These are phyloP conservation scores for Chara braunii DNA, from an alignment of 139 green algal species.

Conservation along the genomic window DNA sequence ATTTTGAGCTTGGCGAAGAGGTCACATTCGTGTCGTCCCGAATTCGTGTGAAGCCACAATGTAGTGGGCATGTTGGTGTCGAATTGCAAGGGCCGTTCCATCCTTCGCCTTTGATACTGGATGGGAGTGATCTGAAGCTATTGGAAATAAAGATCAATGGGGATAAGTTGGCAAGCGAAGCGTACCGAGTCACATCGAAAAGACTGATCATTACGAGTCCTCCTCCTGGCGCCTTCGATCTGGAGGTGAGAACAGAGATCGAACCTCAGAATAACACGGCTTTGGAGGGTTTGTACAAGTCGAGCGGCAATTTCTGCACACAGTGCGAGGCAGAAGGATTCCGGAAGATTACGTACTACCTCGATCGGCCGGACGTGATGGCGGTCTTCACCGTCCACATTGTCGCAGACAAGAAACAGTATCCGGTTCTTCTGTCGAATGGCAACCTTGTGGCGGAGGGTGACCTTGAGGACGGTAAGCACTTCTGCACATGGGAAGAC, in stretches of 20 bases:
- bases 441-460: slow-evolving; percentile 86
- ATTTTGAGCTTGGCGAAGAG: slow-evolving; percentile 13
- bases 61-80: background rate
- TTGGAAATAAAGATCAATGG: background rate
- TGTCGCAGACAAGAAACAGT: slow-evolving; percentile 74
- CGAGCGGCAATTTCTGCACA: slow-evolving; percentile 89
- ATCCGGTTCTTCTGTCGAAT: slow-evolving; percentile 94
- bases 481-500: slow-evolving; percentile 78
- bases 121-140: background rate
- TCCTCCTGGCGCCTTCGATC: slow-evolving; percentile 45
- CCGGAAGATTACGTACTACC: slow-evolving; percentile 90
- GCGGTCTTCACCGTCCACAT: slow-evolving; percentile 73
- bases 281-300: slow-evolving; percentile 94
- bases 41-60: background rate
- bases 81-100: background rate
- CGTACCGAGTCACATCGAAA: slow-evolving; percentile 15
- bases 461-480: slow-evolving; percentile 50
- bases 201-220: slow-evolving; percentile 28
- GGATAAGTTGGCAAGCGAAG: slow-evolving; percentile 10
- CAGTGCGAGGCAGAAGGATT: slow-evolving; percentile 99
- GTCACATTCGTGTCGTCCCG: background rate
- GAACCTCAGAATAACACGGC: slow-evolving; percentile 85
- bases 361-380: slow-evolving; percentile 78
- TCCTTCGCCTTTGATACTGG: slow-evolving; percentile 1
- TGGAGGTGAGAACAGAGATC: slow-evolving; percentile 67